Evolutionary conservation across 495 filamentous ascomycete species (phyloP).

Genomic region (Podospora pseudopauciseta): DNA sequence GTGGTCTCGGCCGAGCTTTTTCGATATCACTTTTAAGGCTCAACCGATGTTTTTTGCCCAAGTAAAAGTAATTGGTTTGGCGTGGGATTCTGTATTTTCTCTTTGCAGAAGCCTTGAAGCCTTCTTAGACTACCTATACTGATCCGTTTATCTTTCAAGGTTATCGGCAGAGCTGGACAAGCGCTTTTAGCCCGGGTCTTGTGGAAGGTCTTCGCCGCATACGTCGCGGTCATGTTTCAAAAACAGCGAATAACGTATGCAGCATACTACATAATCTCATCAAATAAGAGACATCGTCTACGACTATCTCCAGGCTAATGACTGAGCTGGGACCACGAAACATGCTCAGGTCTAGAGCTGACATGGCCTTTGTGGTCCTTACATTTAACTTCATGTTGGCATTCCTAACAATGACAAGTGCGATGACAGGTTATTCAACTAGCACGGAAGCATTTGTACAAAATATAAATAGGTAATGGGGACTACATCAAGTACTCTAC

Average conservation of each 20-base stretch:
- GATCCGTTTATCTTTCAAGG: not conserved
- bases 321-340: not conserved
- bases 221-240: not conserved
- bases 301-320: not conserved
- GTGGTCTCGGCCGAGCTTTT: not conserved
- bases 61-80: not conserved
- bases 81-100: not conserved
- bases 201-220: not conserved
- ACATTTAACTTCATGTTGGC: not conserved
- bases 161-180: conserved; percentile 4
- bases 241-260: not conserved
- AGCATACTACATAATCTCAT: not conserved
- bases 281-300: not conserved
- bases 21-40: not conserved
- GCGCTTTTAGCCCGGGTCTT: not conserved
- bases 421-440: not conserved
- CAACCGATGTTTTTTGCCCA: not conserved
- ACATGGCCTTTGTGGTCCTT: not conserved
- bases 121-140: too few species aligned
- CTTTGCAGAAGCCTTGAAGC: too few species aligned
- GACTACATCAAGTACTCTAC: not conserved
- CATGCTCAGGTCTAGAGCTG: not conserved
- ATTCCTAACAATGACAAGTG: not conserved
- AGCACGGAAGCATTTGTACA: not conserved
- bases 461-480: not conserved